These are phyloP conservation scores for Wickerhamiella sorbophila DNA, from an alignment of 805 yeast species.

Conservation along the genomic window DNA sequence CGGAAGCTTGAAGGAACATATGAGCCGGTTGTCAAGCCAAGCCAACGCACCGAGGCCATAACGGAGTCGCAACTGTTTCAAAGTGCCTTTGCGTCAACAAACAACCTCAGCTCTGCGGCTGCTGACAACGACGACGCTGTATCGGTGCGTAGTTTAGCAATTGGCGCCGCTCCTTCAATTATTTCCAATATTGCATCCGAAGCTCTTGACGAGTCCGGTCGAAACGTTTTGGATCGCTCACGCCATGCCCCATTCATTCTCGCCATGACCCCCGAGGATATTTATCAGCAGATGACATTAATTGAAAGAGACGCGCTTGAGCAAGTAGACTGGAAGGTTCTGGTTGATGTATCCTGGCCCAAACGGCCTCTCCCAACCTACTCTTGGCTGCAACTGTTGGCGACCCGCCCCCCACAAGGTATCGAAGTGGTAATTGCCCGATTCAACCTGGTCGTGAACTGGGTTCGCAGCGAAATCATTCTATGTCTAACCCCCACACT, in stretches of 20 bases:
- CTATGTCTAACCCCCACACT: constrained; percentile 47
- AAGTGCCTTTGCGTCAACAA: constrained; percentile 10
- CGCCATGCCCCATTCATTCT: constrained; percentile 70
- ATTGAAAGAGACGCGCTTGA: constrained; percentile 72
- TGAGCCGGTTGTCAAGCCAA: neutral
- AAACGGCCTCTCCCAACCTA: constrained; percentile 37
- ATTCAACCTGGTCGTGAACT: constrained; percentile 76
- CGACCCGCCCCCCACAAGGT: constrained; percentile 47
- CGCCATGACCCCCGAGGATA: constrained; percentile 46
- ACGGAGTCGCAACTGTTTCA: constrained; percentile 7
- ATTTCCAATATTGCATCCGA: neutral
- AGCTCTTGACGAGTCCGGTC: neutral
- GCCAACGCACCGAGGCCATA: constrained; percentile 3
- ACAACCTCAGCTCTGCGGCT: constrained; percentile 1
- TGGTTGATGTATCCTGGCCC: constrained; percentile 64
- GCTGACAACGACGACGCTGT: neutral
- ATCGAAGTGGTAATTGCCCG: constrained; percentile 70
- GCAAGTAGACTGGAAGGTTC: constrained; percentile 86
- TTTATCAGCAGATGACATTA: constrained; percentile 73
- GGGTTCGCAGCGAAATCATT: constrained; percentile 81
- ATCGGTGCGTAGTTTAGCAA: neutral
- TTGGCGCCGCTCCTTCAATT: neutral
- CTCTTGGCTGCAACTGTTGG: constrained; percentile 71
- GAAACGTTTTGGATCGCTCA: neutral
- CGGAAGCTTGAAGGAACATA: constrained; percentile 61